Conservation (phyloP, 1,139 yeast species). For the Candida neerlandica region DNA sequence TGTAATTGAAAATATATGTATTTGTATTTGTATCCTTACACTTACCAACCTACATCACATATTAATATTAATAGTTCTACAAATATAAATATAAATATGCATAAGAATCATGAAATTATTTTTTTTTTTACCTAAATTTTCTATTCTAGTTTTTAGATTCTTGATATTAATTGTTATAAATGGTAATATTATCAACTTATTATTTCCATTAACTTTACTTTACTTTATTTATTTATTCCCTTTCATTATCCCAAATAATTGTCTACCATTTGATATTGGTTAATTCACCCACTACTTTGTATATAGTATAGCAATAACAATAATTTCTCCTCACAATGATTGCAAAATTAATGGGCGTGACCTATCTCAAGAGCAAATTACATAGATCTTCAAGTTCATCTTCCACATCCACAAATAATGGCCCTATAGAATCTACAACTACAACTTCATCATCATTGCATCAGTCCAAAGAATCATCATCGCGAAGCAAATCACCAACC, state of each 20-base stretch:
- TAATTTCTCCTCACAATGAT: conserved; percentile 1
- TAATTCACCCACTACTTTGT: neutral
- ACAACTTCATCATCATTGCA: conserved; percentile 1
- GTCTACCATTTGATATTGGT: too few relatives aligned
- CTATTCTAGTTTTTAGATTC: neutral
- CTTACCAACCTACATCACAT: too few relatives aligned
- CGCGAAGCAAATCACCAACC: neutral
- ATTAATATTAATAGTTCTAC: neutral
- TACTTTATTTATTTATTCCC: neutral
- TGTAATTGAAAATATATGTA: too few relatives aligned
- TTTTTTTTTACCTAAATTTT: neutral
- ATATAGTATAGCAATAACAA: neutral
- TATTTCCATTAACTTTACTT: neutral
- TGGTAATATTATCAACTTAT: neutral
- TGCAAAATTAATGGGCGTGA: conserved; percentile 10
- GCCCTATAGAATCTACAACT: neutral
- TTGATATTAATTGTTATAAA: neutral
- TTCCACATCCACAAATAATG: neutral
- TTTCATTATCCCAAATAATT: too few relatives aligned
- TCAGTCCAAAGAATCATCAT: neutral
- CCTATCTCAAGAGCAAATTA: conserved; percentile 10
- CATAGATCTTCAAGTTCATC: neutral
- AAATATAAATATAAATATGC: neutral
- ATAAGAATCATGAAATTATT: neutral
- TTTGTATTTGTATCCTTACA: too few relatives aligned